These are phyloP conservation scores for Lachnellula hyalina DNA, from an alignment of 2,329 filamentous ascomycete genomes.

Conservation along the genomic window DNA sequence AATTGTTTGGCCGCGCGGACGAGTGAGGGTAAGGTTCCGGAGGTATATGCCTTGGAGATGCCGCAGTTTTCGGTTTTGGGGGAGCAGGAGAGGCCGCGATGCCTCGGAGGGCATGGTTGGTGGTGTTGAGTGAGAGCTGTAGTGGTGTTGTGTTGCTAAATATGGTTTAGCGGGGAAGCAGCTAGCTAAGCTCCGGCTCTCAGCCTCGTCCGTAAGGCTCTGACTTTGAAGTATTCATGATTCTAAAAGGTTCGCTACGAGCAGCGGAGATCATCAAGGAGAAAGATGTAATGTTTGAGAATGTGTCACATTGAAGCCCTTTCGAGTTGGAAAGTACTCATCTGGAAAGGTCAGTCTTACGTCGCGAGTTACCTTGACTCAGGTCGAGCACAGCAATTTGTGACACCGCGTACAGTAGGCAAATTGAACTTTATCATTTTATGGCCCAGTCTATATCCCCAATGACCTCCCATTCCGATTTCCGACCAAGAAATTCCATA, in stretches of 20 bases:
- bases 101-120: slow-evolving; percentile 28
- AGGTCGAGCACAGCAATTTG: too few species aligned
- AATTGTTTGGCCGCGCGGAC: slow-evolving; percentile 54
- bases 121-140: slow-evolving; percentile 1
- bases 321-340: too few species aligned
- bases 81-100: slow-evolving; percentile 45
- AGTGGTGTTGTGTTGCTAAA: slow-evolving; percentile 4
- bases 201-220: slow-evolving; percentile 14
- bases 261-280: too few species aligned
- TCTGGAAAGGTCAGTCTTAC: too few species aligned
- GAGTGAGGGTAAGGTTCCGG: slow-evolving; percentile 72
- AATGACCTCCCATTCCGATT: too few species aligned
- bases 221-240: neutral
- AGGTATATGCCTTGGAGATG: slow-evolving; percentile 84
- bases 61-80: slow-evolving; percentile 80
- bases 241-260: neutral
- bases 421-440: too few species aligned
- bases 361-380: too few species aligned
- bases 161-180: neutral
- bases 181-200: slow-evolving; percentile 1
- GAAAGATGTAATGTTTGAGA: too few species aligned
- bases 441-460: too few species aligned
- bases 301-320: too few species aligned
- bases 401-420: too few species aligned
- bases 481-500: neutral